phyloP scores from a whole-genome alignment of 1,284 basidiomycete genomes.

The Naganishia albida region DNA sequence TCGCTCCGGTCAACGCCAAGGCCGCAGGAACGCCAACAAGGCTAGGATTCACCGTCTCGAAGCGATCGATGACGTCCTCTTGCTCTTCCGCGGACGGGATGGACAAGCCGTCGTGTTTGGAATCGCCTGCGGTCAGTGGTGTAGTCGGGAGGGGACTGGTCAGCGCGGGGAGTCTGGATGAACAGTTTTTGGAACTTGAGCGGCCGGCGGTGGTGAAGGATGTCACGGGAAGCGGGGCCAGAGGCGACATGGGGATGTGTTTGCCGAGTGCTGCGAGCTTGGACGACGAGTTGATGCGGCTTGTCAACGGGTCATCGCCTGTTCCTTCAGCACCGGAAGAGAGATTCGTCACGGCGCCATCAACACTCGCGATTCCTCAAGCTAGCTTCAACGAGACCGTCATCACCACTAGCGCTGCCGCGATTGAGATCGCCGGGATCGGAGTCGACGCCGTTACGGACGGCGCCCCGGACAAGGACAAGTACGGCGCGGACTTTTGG shows the following conservation, averaged over 20 bases:
- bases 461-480: too few relatives aligned
- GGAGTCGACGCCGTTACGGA: too few relatives aligned
- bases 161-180: neutral
- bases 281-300: neutral
- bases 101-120: neutral
- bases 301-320: neutral
- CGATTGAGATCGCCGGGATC: too few relatives aligned
- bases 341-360: neutral
- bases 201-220: too few relatives aligned
- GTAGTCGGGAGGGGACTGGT: neutral
- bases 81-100: conserved; percentile 1
- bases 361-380: neutral
- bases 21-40: neutral
- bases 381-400: neutral
- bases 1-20: too few relatives aligned
- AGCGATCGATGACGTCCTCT: conserved; percentile 4
- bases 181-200: too few relatives aligned
- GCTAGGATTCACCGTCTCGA: conserved; percentile 6
- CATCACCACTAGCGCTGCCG: neutral
- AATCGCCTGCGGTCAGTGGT: neutral
- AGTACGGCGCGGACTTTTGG: conserved; percentile 4
- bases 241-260: too few relatives aligned
- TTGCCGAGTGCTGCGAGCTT: neutral
- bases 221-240: too few relatives aligned
- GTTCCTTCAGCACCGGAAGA: neutral